Conservation (phyloP, 1,139 yeast genomes). For the Zhuliangozyma blackwelliae region DNA sequence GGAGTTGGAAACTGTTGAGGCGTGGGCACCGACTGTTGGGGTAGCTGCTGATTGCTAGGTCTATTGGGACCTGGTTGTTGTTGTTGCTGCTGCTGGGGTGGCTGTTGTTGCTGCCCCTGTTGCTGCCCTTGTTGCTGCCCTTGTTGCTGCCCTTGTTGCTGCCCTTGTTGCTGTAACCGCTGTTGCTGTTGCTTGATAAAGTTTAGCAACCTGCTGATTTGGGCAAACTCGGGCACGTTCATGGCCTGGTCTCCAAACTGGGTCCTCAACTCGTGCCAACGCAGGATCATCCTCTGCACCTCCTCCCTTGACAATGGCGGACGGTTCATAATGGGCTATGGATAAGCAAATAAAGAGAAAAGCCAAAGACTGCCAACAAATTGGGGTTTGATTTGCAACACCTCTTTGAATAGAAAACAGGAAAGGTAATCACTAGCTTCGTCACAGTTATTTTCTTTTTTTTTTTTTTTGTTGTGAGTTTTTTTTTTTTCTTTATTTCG, state of each 20-base stretch:
- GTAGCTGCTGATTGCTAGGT: conserved; percentile 1
- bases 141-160: conserved; percentile 13
- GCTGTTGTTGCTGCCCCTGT: conserved; percentile 11
- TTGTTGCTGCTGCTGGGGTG: conserved; percentile 9
- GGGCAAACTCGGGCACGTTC: conserved; percentile 58
- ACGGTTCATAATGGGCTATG: conserved; percentile 20
- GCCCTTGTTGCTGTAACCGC: conserved; percentile 16
- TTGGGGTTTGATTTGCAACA: not conserved
- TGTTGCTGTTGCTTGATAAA: conserved; percentile 40
- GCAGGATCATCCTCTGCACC: conserved; percentile 40
- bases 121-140: conserved; percentile 10
- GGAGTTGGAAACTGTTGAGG: conserved; percentile 1
- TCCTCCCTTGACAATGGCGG: conserved; percentile 35
- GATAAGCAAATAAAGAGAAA: not conserved
- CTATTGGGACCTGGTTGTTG: conserved; percentile 6
- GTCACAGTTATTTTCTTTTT: not conserved
- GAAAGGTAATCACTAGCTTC: not conserved
- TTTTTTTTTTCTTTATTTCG: too few species aligned
- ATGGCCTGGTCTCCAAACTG: conserved; percentile 65
- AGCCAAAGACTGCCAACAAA: too few species aligned
- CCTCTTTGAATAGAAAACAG: too few species aligned
- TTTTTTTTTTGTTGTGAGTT: not conserved
- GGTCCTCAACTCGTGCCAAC: conserved; percentile 60
- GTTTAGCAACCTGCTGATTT: conserved; percentile 52
- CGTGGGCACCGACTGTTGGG: conserved; percentile 2